Evolutionary conservation across 2,329 filamentous ascomycete genomes (phyloP).

Genomic region (Colletotrichum sp.): DNA sequence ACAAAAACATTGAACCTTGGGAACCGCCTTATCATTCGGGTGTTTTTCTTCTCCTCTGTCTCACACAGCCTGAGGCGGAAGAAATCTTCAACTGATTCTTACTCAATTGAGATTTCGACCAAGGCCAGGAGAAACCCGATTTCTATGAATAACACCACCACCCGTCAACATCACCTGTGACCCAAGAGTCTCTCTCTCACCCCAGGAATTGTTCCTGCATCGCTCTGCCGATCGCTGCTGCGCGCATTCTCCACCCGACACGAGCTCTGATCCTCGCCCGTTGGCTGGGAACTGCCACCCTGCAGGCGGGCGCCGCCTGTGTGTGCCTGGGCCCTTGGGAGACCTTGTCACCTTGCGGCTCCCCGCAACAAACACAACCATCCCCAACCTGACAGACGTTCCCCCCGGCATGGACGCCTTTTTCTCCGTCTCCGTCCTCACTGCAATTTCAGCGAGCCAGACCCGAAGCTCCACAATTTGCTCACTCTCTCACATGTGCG

Average conservation of each 20-base stretch:
- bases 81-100: background rate
- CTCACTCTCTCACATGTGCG: background rate
- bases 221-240: background rate
- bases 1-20: background rate
- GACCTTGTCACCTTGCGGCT: background rate
- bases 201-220: background rate
- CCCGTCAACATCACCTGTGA: background rate
- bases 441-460: background rate
- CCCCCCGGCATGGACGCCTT: background rate
- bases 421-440: background rate
- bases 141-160: background rate
- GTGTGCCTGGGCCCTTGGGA: background rate
- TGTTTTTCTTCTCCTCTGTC: background rate
- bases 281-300: background rate
- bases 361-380: background rate
- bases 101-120: background rate
- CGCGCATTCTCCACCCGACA: slow-evolving; percentile 1
- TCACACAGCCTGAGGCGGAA: background rate
- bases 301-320: background rate
- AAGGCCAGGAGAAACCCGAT: background rate
- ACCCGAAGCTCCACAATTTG: background rate
- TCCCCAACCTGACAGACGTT: background rate
- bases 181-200: background rate
- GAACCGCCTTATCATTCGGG: background rate
- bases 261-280: background rate